Evolutionary conservation across 331 rosid species (phyloP).

Genomic region (Cucumis variabilis): DNA sequence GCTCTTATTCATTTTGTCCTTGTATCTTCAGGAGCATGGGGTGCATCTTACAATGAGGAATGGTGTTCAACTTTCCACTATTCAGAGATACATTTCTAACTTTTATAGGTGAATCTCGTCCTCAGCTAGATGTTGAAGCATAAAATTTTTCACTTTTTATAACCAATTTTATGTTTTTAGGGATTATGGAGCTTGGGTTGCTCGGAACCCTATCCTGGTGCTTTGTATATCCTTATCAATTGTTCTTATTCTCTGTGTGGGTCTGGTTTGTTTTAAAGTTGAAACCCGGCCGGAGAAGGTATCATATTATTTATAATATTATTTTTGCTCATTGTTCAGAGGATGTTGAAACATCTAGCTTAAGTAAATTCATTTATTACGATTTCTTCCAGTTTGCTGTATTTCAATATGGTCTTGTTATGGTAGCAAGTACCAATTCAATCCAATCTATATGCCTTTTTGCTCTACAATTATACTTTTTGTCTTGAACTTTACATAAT

Average conservation of each 20-base stretch:
- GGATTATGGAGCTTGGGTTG: conserved; percentile 87
- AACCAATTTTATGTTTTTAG: conserved; percentile 55
- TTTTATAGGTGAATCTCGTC: conserved; percentile 77
- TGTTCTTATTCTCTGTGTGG: conserved; percentile 79
- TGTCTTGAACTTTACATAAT: background rate
- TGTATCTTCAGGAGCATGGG: conserved; percentile 44
- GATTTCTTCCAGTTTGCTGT: conserved; percentile 8
- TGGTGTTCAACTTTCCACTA: conserved; percentile 58
- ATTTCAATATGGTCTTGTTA: background rate
- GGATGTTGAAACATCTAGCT: conserved; percentile 23
- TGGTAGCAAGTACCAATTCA: background rate
- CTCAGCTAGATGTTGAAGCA: conserved; percentile 16
- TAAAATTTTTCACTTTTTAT: conserved; percentile 10
- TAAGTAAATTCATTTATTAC: background rate
- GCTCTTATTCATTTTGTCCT: conserved; percentile 29
- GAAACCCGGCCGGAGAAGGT: conserved; percentile 97
- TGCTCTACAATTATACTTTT: background rate
- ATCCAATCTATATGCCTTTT: background rate
- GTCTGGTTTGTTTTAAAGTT: conserved; percentile 80
- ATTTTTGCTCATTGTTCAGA: conserved; percentile 32
- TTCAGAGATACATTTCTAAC: conserved; percentile 76
- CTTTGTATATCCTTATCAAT: conserved; percentile 79
- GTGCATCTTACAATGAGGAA: conserved; percentile 46
- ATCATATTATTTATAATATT: conserved; percentile 43
- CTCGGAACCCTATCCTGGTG: conserved; percentile 76